Evolutionary conservation across 768 basidiomycete species (phyloP), one percentile per base, ranked within the genome.

Genomic region (Phylloporus arenicola): DNA sequence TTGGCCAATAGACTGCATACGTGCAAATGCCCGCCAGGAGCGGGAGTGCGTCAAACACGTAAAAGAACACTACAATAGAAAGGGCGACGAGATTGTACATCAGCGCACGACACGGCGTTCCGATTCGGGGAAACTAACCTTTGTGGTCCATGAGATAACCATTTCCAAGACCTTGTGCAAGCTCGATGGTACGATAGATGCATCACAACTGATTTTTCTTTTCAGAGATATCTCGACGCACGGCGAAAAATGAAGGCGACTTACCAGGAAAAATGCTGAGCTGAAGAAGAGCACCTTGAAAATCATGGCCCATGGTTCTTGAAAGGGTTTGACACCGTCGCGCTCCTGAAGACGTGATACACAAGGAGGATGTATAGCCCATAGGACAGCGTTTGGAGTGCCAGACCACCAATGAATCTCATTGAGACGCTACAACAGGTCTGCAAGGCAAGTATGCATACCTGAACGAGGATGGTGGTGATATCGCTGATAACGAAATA

Each of bases 401-500:
- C 45, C 4, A 70, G 50, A 16, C 68, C 68, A 2, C n/a, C 54
- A 16, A 68, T 53, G 42, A 14, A 34, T 9, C 4, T 19, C 11
- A 19, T 1, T 31, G 13, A 33, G 10, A 12, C 3, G 3, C 6
- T 6, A 24, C 6, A 17, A 25, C 44, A 29, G 7, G 19, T 22
- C 1, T 24, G 22, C 1, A 25, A 19, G 6, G 3, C 14, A 6
- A 2, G 33, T 12, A 16, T 19, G 10, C 30, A 14, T 44, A 62
- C 68, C 53, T 70, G 67, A n/a, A 69, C 39, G 35, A 62, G 16
- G 33, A 65, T 55, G 6, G 65, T 68, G 12, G 53, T 34, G 6
- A 62, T 20, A 46, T 70, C 67, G 19, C 67, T 64, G 34, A 57
- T 6, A 38, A 69, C 27, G 20, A 70, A 68, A 22, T 61, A 57